Percentiles rank a stretch among this genome's conserved stretches.
These are phyloP conservation scores for Pinus albicaulis DNA, from an alignment of 75 land plant species.

Conservation along the genomic window DNA sequence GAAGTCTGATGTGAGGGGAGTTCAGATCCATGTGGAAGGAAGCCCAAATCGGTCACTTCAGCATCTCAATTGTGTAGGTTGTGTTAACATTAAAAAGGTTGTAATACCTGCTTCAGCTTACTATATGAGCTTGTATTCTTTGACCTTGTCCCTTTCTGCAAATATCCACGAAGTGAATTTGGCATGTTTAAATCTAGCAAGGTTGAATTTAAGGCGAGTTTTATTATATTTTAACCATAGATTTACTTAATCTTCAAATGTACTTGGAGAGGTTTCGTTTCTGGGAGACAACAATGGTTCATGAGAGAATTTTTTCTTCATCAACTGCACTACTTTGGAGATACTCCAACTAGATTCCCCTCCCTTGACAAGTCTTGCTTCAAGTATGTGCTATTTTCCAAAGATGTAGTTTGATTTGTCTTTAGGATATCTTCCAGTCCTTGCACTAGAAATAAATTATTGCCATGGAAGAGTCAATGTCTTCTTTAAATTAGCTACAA, in stretches of 20 bases:
- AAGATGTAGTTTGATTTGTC: too few relatives aligned
- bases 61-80: conserved; percentile 89
- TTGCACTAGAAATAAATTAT: too few relatives aligned
- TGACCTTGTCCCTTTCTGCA: conserved; percentile 81
- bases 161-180: conserved; percentile 86
- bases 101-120: conserved; percentile 48
- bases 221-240: too few relatives aligned
- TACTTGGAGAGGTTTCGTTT: not conserved
- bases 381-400: conserved; percentile 41
- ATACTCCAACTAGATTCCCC: conserved; percentile 80
- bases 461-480: too few relatives aligned
- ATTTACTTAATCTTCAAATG: not conserved
- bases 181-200: conserved; percentile 58
- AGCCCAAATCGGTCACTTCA: conserved; percentile 33
- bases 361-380: conserved; percentile 70
- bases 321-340: conserved; percentile 82
- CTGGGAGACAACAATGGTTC: not conserved
- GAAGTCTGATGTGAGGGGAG: conserved; percentile 10
- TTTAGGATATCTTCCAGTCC: too few relatives aligned
- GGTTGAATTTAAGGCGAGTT: conserved; percentile 75
- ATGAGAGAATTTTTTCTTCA: conserved; percentile 14
- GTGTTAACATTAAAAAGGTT: conserved; percentile 83
- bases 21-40: conserved; percentile 2
- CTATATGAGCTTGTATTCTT: conserved; percentile 55
- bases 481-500: too few relatives aligned